Conservation (phyloP, 2,329 filamentous ascomycete genomes). For the Trichoderma sp. region DNA sequence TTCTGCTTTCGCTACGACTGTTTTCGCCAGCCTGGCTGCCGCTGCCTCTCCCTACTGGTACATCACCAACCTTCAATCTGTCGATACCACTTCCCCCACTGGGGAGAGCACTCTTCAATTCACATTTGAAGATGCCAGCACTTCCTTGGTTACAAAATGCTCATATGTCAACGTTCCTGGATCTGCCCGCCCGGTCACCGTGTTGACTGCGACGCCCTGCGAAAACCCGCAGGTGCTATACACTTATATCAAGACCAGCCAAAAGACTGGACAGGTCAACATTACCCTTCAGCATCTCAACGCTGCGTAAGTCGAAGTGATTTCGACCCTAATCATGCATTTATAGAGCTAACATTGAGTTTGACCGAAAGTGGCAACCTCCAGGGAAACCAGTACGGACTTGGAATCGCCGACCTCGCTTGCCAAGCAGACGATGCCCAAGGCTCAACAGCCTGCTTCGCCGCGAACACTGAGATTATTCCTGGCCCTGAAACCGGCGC, state of each 20-base stretch:
- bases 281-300: conserved; percentile 1
- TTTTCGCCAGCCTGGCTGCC: not conserved
- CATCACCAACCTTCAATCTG: not conserved
- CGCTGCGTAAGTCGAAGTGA: not conserved
- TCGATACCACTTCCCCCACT: not conserved
- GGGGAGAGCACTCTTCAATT: not conserved
- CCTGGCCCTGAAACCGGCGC: not conserved
- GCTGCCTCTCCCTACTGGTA: not conserved
- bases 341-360: not conserved
- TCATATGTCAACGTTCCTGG: not conserved
- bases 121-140: not conserved
- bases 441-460: not conserved
- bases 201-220: not conserved
- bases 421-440: not conserved
- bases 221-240: not conserved
- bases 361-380: not conserved
- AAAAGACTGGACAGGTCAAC: not conserved
- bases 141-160: not conserved
- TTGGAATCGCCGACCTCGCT: not conserved
- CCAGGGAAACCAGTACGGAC: not conserved
- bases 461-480: not conserved
- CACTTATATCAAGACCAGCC: not conserved
- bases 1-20: not conserved
- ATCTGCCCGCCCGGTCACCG: not conserved
- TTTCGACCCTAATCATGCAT: not conserved